These are phyloP conservation scores for Diaporthe sp. DNA, from an alignment of 2,329 filamentous ascomycete genomes.

Conservation along the genomic window DNA sequence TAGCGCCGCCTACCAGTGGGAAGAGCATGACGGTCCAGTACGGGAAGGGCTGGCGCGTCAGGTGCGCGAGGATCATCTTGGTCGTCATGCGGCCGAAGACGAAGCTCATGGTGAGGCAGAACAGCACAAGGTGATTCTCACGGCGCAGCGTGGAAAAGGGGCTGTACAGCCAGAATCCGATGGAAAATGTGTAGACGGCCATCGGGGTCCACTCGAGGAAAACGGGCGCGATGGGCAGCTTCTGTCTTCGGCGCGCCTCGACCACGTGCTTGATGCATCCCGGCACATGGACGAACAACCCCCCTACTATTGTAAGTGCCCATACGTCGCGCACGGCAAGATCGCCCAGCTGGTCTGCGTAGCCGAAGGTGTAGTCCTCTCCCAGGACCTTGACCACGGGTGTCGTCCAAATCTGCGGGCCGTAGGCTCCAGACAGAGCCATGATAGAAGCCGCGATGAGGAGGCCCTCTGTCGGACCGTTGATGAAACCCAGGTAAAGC, in stretches of 20 bases:
- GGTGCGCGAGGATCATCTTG: constrained; percentile 97
- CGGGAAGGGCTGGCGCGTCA: constrained; percentile 93
- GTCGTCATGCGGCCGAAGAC: constrained; percentile 99
- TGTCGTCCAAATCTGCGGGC: constrained; percentile 87
- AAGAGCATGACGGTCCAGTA: constrained; percentile 95
- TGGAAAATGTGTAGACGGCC: constrained; percentile 80
- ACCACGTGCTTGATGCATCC: constrained; percentile 91
- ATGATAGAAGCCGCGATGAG: constrained; percentile 90
- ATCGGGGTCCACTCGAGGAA: constrained; percentile 97
- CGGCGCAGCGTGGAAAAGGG: constrained; percentile 85
- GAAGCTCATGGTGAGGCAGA: constrained; percentile 94
- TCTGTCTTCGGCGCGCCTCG: constrained; percentile 78
- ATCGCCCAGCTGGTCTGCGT: constrained; percentile 74
- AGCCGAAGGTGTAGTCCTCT: constrained; percentile 63
- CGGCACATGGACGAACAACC: constrained; percentile 83
- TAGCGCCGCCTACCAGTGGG: constrained; percentile 87
- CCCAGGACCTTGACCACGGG: constrained; percentile 80
- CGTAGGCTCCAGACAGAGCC: constrained; percentile 88
- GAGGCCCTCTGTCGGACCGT: constrained; percentile 95
- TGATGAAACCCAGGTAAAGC: constrained; percentile 94
- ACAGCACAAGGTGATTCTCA: constrained; percentile 91
- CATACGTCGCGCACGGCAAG: constrained; percentile 89
- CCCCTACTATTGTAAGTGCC: constrained; percentile 78
- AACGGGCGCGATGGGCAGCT: constrained; percentile 82
- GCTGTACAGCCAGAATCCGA: constrained; percentile 88